Percentiles rank a stretch among this genome's conserved stretches.
Conservation (phyloP, 805 yeast genomes). For the Kluyveromyces lactis region DNA sequence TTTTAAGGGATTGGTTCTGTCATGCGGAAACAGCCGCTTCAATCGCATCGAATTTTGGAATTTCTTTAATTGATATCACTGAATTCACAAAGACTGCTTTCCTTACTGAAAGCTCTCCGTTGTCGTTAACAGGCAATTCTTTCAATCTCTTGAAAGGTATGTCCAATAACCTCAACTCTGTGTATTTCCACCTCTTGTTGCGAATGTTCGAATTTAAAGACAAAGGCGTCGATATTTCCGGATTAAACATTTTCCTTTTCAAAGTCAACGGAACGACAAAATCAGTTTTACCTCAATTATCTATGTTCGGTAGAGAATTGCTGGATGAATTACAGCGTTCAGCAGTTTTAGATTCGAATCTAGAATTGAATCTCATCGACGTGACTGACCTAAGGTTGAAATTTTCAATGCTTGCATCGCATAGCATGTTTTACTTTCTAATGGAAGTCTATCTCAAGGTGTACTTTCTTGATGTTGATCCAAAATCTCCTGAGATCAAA, state of each 20-base stretch:
- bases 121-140: neutral
- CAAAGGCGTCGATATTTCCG: conserved; percentile 4
- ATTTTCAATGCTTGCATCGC: conserved; percentile 5
- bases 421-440: neutral
- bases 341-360: neutral
- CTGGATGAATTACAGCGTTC: neutral
- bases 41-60: conserved; percentile 8
- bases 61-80: neutral
- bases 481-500: neutral
- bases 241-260: conserved; percentile 6
- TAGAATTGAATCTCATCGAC: neutral
- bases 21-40: conserved; percentile 6
- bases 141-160: conserved; percentile 2
- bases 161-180: neutral
- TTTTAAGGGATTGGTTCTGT: conserved; percentile 5
- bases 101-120: neutral
- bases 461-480: conserved; percentile 5
- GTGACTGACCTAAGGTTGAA: conserved; percentile 7
- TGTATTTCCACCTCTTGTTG: neutral
- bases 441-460: conserved; percentile 6
- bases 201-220: neutral
- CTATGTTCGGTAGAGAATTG: conserved; percentile 3
- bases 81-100: neutral
- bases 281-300: neutral
- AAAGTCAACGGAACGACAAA: conserved; percentile 3